A percentile compares a stretch with the other conserved stretches of the same genome.
These are phyloP conservation scores for Scutellospora calospora DNA, from an alignment of 371 early-diverging fungal species.

Conservation along the genomic window DNA sequence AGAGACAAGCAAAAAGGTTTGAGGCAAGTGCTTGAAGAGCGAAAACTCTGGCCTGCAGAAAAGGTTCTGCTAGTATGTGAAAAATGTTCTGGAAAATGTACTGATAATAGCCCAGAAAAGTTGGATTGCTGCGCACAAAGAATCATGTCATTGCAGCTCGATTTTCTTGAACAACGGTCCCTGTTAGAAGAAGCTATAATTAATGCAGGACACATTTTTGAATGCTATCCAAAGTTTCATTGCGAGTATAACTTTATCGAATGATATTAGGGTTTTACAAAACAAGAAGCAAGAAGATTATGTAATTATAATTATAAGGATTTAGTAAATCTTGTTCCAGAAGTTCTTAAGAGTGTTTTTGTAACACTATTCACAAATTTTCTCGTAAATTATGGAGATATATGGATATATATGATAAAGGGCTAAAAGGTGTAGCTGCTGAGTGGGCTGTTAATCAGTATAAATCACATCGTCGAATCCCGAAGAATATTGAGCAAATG, in stretches of 20 bases:
- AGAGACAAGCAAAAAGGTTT: conserved; percentile 25
- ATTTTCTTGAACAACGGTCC: conserved; percentile 42
- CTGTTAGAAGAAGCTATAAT: conserved; percentile 37
- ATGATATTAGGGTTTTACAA: conserved; percentile 18
- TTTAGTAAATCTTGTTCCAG: conserved; percentile 9
- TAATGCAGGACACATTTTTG: conserved; percentile 32
- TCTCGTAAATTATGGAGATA: background rate
- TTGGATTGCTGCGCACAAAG: conserved; percentile 36
- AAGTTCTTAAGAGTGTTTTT: conserved; percentile 14
- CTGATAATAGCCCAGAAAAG: conserved; percentile 7
- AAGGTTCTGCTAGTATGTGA: background rate
- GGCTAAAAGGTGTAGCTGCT: conserved; percentile 7
- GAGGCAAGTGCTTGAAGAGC: background rate
- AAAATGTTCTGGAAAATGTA: conserved; percentile 24
- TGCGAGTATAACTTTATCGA: conserved; percentile 43
- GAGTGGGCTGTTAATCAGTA: conserved; percentile 31
- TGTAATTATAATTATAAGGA: conserved; percentile 22
- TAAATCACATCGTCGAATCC: conserved; percentile 26
- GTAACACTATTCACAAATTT: conserved; percentile 8
- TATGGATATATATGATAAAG: conserved; percentile 32
- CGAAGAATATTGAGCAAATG: background rate
- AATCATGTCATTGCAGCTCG: conserved; percentile 37
- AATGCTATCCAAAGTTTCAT: conserved; percentile 45
- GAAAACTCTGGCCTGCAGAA: background rate
- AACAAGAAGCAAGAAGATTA: conserved; percentile 26